A percentile compares a stretch with the other conserved stretches of the same genome.
These are phyloP conservation scores for Pythium myriotylum DNA, from an alignment of 352 stramenopile species.

Conservation along the genomic window DNA sequence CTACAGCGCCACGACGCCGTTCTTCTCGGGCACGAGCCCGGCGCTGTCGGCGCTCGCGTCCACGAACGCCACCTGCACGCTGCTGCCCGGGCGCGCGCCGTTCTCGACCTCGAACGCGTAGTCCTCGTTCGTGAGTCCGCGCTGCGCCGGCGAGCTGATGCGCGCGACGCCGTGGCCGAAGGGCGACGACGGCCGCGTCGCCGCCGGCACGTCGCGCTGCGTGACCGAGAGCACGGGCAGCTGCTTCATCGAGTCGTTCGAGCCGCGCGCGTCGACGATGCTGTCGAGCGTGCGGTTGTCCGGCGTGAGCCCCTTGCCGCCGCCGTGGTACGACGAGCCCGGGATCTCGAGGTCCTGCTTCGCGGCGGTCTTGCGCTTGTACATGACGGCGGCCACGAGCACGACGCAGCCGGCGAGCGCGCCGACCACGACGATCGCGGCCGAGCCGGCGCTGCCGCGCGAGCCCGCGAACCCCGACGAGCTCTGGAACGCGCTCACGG, in stretches of 20 bases:
- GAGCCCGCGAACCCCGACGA: not conserved
- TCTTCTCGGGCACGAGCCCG: conserved; percentile 7
- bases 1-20: conserved; percentile 24
- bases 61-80: conserved; percentile 20
- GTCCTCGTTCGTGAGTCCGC: conserved; percentile 22
- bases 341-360: conserved; percentile 10
- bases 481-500: conserved; percentile 19
- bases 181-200: conserved; percentile 21
- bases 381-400: conserved; percentile 42
- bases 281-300: conserved; percentile 29
- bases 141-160: conserved; percentile 22
- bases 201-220: not conserved
- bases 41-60: conserved; percentile 6
- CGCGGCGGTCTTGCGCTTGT: conserved; percentile 33
- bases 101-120: conserved; percentile 22
- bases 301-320: conserved; percentile 15
- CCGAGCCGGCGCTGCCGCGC: not conserved
- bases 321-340: conserved; percentile 8
- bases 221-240: conserved; percentile 17
- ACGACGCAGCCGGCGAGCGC: conserved; percentile 43
- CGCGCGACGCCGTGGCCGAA: conserved; percentile 17
- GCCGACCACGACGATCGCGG: conserved; percentile 27
- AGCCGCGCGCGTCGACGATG: conserved; percentile 14
- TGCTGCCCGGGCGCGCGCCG: conserved; percentile 17
- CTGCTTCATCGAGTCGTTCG: conserved; percentile 22